A percentile compares a stretch with the other conserved stretches of the same genome.
phyloP scores from a whole-genome alignment of 306 rosid species.

The Acacia confusa region DNA sequence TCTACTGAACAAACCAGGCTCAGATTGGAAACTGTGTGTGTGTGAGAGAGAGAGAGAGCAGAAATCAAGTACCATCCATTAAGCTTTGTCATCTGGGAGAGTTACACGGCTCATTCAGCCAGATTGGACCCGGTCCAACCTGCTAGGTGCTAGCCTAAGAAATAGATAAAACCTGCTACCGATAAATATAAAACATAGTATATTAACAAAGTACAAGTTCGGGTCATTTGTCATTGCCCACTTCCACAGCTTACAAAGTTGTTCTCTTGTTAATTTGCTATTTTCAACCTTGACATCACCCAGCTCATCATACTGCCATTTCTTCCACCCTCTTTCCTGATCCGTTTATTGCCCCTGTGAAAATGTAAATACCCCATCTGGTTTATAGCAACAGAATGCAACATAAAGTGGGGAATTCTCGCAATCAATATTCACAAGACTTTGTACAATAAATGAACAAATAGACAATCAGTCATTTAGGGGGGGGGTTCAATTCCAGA shows the following conservation, averaged over 20 bases:
- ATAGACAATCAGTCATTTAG: neutral
- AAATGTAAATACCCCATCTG: constrained; percentile 66
- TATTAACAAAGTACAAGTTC: constrained; percentile 13
- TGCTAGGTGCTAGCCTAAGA: constrained; percentile 22
- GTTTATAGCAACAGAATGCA: constrained; percentile 49
- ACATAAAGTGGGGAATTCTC: constrained; percentile 20
- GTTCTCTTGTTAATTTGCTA: constrained; percentile 34
- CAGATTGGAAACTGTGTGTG: neutral
- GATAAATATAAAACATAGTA: constrained; percentile 28
- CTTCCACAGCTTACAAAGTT: constrained; percentile 26
- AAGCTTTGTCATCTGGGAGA: constrained; percentile 28
- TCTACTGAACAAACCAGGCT: neutral
- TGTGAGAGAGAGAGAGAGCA: constrained; percentile 2
- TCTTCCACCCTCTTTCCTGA: constrained; percentile 48
- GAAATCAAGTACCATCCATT: constrained; percentile 26
- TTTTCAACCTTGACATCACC: constrained; percentile 40
- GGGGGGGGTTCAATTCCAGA: neutral
- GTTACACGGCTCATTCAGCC: constrained; percentile 29
- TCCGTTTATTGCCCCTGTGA: constrained; percentile 52
- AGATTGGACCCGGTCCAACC: constrained; percentile 28
- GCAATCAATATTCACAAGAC: constrained; percentile 24
- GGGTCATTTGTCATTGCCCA: constrained; percentile 21
- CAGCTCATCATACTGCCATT: constrained; percentile 36
- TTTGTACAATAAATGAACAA: neutral
- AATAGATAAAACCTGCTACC: neutral